Percentiles rank a stretch among this genome's conserved stretches.
These are phyloP conservation scores for Talaromyces islandicus DNA, from an alignment of 2,329 filamentous ascomycete species.

Conservation along the genomic window DNA sequence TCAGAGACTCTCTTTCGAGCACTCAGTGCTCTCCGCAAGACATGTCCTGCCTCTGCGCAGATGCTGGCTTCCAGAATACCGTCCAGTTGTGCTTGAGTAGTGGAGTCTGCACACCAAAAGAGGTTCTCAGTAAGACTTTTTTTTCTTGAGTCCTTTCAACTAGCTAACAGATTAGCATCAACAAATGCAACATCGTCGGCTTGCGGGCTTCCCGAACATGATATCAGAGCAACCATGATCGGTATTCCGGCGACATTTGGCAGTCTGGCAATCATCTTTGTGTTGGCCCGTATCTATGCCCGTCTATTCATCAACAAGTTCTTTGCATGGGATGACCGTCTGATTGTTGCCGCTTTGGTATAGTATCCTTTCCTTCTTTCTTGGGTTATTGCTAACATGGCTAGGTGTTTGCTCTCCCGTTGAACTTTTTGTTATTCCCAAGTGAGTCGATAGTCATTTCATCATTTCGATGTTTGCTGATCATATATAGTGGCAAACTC, in stretches of 20 bases:
- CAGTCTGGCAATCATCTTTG: constrained; percentile 9
- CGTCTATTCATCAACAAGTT: constrained; percentile 9
- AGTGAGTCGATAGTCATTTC: neutral
- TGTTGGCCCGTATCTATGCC: constrained; percentile 4
- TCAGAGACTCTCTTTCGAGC: constrained; percentile 3
- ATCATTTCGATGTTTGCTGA: neutral
- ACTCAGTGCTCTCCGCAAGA: constrained; percentile 6
- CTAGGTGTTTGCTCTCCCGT: constrained; percentile 8
- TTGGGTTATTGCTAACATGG: neutral
- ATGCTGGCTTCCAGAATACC: constrained; percentile 3
- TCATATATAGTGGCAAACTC: constrained; percentile 27
- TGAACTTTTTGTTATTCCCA: constrained; percentile 10
- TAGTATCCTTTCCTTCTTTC: neutral
- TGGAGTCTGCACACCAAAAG: constrained; percentile 8
- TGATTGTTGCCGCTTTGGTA: constrained; percentile 9
- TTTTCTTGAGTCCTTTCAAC: neutral
- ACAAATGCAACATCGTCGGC: constrained; percentile 10
- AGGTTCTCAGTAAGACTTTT: constrained; percentile 6
- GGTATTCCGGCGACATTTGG: constrained; percentile 9
- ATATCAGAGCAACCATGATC: constrained; percentile 5
- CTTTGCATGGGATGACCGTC: constrained; percentile 11
- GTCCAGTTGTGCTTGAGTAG: constrained; percentile 8
- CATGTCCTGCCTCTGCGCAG: constrained; percentile 5
- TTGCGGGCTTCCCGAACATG: constrained; percentile 5
- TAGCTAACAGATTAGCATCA: constrained; percentile 1